Conservation (phyloP, 768 basidiomycete genomes). For the Psilocybe subaeruginosa region DNA sequence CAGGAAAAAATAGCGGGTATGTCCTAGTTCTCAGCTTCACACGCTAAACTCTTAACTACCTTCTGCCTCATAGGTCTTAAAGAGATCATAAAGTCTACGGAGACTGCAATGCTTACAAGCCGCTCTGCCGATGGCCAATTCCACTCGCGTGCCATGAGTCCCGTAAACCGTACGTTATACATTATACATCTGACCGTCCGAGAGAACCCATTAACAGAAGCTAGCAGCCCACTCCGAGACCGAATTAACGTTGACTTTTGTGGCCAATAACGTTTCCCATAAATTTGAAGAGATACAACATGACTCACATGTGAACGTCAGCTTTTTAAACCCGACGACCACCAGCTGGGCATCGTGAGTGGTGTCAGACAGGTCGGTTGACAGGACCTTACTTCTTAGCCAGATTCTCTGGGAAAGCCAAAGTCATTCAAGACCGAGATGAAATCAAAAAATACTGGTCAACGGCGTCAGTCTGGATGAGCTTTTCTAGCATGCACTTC, state of each 20-base stretch:
- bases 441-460: constrained; percentile 70
- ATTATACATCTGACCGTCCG: neutral
- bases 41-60: neutral
- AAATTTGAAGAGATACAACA: constrained; percentile 81
- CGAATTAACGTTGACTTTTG: constrained; percentile 63
- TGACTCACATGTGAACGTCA: constrained; percentile 80
- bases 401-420: constrained; percentile 73
- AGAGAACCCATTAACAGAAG: neutral
- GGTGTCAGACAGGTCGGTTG: neutral
- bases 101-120: constrained; percentile 80
- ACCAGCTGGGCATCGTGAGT: constrained; percentile 77
- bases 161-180: constrained; percentile 55
- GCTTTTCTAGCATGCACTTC: constrained; percentile 2
- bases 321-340: constrained; percentile 69
- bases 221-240: constrained; percentile 35
- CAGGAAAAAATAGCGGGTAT: constrained; percentile 72
- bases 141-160: constrained; percentile 84
- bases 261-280: constrained; percentile 72
- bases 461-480: constrained; percentile 39
- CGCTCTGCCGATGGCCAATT: constrained; percentile 66
- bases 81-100: constrained; percentile 61
- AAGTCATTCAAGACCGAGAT: constrained; percentile 60
- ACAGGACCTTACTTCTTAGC: neutral
- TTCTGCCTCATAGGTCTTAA: constrained; percentile 51
- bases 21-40: neutral